These are phyloP conservation scores for Allomyces macrogynus DNA, from an alignment of 192 early-diverging fungal species.

Conservation along the genomic window DNA sequence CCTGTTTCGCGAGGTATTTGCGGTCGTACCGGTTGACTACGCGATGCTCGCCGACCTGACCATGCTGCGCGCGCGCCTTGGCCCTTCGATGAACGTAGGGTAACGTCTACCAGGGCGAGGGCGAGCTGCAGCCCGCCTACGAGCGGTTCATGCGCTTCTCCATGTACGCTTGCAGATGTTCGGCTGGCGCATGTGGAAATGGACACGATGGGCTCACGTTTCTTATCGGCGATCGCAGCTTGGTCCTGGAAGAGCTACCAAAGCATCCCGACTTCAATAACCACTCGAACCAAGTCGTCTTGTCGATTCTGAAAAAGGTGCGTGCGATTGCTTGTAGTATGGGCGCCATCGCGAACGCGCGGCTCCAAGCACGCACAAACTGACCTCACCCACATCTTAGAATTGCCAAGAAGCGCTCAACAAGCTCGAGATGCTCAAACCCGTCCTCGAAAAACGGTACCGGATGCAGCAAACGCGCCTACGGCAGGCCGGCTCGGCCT, in stretches of 20 bases:
- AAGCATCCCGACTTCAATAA: conserved; percentile 31
- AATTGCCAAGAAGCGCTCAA: conserved; percentile 30
- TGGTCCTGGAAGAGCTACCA: conserved; percentile 34
- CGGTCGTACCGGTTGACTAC: too few relatives aligned
- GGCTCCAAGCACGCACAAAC: too few relatives aligned
- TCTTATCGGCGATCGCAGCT: conserved; percentile 10
- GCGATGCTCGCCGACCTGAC: too few relatives aligned
- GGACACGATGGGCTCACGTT: not conserved
- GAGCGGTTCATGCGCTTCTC: conserved; percentile 46
- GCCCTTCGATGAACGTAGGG: conserved; percentile 13
- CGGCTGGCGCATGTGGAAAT: not conserved
- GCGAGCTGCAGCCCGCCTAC: conserved; percentile 45
- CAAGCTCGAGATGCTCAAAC: conserved; percentile 31
- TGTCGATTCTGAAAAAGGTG: conserved; percentile 12
- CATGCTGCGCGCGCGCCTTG: too few relatives aligned
- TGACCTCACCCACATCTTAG: not conserved
- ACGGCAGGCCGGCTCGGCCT: too few relatives aligned
- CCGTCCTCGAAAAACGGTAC: conserved; percentile 27
- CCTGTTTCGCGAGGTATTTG: too few relatives aligned
- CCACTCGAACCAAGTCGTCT: conserved; percentile 16
- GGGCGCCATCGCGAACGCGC: too few relatives aligned
- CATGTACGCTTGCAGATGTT: conserved; percentile 13
- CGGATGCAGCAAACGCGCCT: conserved; percentile 2
- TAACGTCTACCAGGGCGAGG: conserved; percentile 28
- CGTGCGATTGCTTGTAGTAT: not conserved